Evolutionary conservation across 73 alveolate species (phyloP).

Genomic region (Loxodes magnus): DNA sequence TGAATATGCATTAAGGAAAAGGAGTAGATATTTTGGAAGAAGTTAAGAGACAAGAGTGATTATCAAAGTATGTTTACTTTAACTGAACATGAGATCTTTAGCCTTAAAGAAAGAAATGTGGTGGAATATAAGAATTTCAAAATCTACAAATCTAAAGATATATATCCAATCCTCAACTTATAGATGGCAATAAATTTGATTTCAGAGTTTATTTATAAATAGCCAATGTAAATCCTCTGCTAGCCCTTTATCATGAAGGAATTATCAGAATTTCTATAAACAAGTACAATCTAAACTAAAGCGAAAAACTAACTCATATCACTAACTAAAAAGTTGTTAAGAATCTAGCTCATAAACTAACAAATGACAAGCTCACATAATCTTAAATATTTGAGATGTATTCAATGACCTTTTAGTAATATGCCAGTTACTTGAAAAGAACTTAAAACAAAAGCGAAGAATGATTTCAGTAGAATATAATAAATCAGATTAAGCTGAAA

Average conservation of each 20-base stretch:
- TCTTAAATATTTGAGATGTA: neutral
- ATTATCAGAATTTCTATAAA: neutral
- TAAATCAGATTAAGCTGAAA: neutral
- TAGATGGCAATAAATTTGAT: slow-evolving; percentile 81
- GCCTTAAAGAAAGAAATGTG: too few species aligned
- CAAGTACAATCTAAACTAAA: neutral
- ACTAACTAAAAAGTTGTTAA: neutral
- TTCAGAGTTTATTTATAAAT: slow-evolving; percentile 72
- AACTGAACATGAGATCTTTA: too few species aligned
- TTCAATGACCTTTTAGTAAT: neutral
- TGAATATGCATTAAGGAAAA: too few species aligned
- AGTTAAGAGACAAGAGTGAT: too few species aligned
- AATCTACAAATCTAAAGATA: slow-evolving; percentile 69
- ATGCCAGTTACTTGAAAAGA: too few species aligned
- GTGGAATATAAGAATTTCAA: too few species aligned
- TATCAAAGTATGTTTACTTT: too few species aligned
- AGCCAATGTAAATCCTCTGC: slow-evolving; percentile 52
- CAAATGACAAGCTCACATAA: neutral
- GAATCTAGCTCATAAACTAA: neutral
- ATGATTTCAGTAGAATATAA: too few species aligned
- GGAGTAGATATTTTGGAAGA: too few species aligned
- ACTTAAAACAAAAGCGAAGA: too few species aligned
- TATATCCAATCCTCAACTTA: slow-evolving; percentile 64
- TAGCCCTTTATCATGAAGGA: slow-evolving; percentile 3
- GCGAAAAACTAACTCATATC: neutral